phyloP scores from a whole-genome alignment of 768 basidiomycete genomes.

The Hericium erinaceus region DNA sequence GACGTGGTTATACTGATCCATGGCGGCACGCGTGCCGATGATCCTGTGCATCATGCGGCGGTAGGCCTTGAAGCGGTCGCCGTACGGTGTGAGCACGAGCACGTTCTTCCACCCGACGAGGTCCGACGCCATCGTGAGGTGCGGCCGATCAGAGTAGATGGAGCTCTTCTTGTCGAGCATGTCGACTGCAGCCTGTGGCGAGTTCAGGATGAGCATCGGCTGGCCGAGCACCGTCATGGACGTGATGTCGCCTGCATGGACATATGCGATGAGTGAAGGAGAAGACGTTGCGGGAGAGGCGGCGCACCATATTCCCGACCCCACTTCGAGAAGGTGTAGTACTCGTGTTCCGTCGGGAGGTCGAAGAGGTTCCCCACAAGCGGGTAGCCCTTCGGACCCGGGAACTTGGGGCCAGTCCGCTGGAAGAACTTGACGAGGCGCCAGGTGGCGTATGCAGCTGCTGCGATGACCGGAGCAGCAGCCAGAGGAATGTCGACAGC shows the following conservation, averaged over 20 bases:
- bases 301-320: slow-evolving; percentile 11
- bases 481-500: slow-evolving; percentile 2
- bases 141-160: slow-evolving; percentile 17
- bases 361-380: slow-evolving; percentile 15
- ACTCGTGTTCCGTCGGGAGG: slow-evolving; percentile 10
- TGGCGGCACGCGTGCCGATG: slow-evolving; percentile 10
- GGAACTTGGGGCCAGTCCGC: slow-evolving; percentile 5
- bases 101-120: slow-evolving; percentile 13
- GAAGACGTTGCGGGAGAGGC: neutral
- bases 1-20: slow-evolving; percentile 11
- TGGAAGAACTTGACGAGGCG: slow-evolving; percentile 8
- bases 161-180: slow-evolving; percentile 20
- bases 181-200: slow-evolving; percentile 11
- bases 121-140: slow-evolving; percentile 15
- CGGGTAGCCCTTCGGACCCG: slow-evolving; percentile 11
- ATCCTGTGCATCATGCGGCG: slow-evolving; percentile 13
- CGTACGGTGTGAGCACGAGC: slow-evolving; percentile 15
- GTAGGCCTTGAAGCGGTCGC: slow-evolving; percentile 13
- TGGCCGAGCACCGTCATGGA: slow-evolving; percentile 16
- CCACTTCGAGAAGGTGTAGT: slow-evolving; percentile 9
- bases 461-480: slow-evolving; percentile 4
- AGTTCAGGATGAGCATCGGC: slow-evolving; percentile 18
- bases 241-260: slow-evolving; percentile 15
- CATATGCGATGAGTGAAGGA: neutral
- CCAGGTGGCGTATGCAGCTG: slow-evolving; percentile 8